Evolutionary conservation across 805 yeast species (phyloP).

Genomic region (Teunomyces panamensis): DNA sequence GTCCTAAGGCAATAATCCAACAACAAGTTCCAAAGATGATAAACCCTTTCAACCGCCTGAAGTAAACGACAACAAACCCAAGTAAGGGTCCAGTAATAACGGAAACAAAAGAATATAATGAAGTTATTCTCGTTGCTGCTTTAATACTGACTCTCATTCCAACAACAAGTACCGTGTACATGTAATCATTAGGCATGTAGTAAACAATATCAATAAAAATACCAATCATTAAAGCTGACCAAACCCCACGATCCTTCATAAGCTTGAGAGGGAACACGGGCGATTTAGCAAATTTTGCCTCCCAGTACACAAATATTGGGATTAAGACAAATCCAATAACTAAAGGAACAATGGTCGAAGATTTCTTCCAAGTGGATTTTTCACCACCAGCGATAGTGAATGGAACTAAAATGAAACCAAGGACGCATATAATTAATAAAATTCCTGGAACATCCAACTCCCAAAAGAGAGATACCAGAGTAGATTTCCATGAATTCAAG

Average conservation of each 20-base stretch:
- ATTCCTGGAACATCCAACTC: slow-evolving; percentile 64
- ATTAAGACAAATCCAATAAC: slow-evolving; percentile 62
- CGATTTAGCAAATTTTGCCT: slow-evolving; percentile 48
- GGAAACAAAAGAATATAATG: slow-evolving; percentile 63
- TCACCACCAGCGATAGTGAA: slow-evolving; percentile 74
- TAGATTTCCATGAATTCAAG: slow-evolving; percentile 22
- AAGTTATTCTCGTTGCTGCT: slow-evolving; percentile 65
- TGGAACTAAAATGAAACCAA: slow-evolving; percentile 69
- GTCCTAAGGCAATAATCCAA: slow-evolving; percentile 62
- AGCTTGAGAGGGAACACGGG: slow-evolving; percentile 64
- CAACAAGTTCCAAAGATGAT: slow-evolving; percentile 55
- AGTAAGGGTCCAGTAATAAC: slow-evolving; percentile 57
- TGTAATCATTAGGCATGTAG: slow-evolving; percentile 67
- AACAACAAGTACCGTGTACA: slow-evolving; percentile 64
- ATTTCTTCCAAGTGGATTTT: slow-evolving; percentile 52
- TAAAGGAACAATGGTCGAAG: slow-evolving; percentile 63
- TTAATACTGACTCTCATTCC: slow-evolving; percentile 55
- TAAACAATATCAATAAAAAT: slow-evolving; percentile 58
- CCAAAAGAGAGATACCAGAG: slow-evolving; percentile 51
- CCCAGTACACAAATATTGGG: slow-evolving; percentile 61
- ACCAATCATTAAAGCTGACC: slow-evolving; percentile 63
- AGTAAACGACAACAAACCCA: slow-evolving; percentile 49
- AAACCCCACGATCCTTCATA: slow-evolving; percentile 66
- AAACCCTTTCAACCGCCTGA: slow-evolving; percentile 56
- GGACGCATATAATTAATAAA: slow-evolving; percentile 48